phyloP scores from a whole-genome alignment of 345 rosid species.

The Lepidium africanum region DNA sequence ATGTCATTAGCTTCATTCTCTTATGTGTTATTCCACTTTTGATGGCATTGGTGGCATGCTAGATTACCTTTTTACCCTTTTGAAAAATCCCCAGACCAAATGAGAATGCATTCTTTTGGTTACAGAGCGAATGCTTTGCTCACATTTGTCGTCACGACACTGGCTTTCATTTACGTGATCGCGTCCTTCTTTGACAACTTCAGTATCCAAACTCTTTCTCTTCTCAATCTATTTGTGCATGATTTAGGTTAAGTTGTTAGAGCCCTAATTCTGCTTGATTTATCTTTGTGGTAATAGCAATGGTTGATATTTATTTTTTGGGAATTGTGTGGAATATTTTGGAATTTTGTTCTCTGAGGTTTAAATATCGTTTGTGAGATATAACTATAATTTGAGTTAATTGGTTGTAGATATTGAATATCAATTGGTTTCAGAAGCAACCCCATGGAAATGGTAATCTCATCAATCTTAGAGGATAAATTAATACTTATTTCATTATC shows the following conservation, averaged over 20 bases:
- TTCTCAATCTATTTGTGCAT: not conserved
- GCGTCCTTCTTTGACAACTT: constrained; percentile 80
- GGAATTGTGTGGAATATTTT: not conserved
- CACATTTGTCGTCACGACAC: constrained; percentile 70
- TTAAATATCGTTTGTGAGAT: not conserved
- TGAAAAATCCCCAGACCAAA: too few relatives aligned
- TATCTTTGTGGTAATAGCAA: not conserved
- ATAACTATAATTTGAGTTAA: not conserved
- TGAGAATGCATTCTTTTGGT: constrained; percentile 69
- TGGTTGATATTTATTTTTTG: not conserved
- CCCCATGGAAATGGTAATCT: constrained; percentile 74
- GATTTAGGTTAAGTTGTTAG: not conserved
- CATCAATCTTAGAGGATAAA: too few relatives aligned
- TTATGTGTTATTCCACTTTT: too few relatives aligned
- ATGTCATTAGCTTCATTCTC: too few relatives aligned
- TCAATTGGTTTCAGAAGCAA: constrained; percentile 95
- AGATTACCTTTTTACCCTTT: too few relatives aligned
- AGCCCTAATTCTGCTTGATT: not conserved
- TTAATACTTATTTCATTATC: too few relatives aligned
- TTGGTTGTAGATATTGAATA: constrained; percentile 59
- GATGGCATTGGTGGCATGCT: too few relatives aligned
- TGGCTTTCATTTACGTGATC: constrained; percentile 73
- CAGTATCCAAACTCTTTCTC: constrained; percentile 58
- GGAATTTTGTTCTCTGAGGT: not conserved
- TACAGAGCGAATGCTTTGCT: constrained; percentile 81